Conservation (phyloP, 2,329 filamentous ascomycete species). For the Fusarium lyarnte region DNA sequence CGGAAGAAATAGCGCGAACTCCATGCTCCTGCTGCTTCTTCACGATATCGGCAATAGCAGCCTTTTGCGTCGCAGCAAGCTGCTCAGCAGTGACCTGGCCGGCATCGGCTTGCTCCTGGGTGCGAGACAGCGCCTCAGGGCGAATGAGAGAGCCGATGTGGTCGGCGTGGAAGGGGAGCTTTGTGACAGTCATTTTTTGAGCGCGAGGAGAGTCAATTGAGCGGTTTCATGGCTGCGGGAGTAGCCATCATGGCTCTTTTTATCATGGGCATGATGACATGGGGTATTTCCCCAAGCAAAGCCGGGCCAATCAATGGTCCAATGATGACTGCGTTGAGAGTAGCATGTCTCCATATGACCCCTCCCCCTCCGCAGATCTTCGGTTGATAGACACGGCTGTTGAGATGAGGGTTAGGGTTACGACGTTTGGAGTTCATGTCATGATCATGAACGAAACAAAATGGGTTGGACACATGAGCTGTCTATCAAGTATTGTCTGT, state of each 20-base stretch:
- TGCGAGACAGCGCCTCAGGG: slow-evolving; percentile 68
- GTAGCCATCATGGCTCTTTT: slow-evolving; percentile 32
- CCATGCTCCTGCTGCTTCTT: slow-evolving; percentile 71
- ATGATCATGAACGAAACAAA: background rate
- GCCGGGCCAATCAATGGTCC: slow-evolving; percentile 21
- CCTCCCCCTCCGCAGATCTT: slow-evolving; percentile 41
- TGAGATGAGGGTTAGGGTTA: slow-evolving; percentile 29
- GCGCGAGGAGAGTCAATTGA: slow-evolving; percentile 8
- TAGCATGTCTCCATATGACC: slow-evolving; percentile 35
- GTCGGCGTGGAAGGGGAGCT: slow-evolving; percentile 73
- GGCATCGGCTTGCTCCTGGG: slow-evolving; percentile 58
- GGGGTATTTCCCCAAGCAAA: slow-evolving; percentile 12
- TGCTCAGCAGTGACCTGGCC: slow-evolving; percentile 54
- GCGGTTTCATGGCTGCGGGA: background rate
- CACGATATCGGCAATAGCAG: slow-evolving; percentile 72
- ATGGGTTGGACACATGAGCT: background rate
- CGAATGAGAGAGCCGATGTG: slow-evolving; percentile 77
- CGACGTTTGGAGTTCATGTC: background rate
- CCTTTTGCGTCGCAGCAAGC: slow-evolving; percentile 66
- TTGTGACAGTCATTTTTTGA: slow-evolving; percentile 41
- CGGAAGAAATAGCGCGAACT: slow-evolving; percentile 72
- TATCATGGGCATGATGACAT: slow-evolving; percentile 37
- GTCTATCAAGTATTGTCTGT: background rate
- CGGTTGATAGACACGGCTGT: slow-evolving; percentile 43
- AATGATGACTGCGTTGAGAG: slow-evolving; percentile 31